These are phyloP conservation scores for Phytopythium vexans DNA, from an alignment of 352 stramenopile genomes.

Conservation along the genomic window DNA sequence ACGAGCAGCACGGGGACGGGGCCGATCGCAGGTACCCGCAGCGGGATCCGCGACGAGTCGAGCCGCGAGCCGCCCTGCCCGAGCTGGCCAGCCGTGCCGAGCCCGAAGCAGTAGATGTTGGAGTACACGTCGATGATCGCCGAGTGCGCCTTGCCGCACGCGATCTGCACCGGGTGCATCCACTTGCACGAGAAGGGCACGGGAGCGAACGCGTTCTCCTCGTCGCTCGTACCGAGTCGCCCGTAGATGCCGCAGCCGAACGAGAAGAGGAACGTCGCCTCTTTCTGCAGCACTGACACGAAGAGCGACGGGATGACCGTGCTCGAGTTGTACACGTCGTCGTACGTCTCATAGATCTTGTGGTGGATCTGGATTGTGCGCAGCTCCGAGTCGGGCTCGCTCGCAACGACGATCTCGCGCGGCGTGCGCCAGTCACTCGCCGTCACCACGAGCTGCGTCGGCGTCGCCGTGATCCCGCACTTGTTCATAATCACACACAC, in stretches of 20 bases:
- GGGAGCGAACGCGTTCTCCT: constrained; percentile 41
- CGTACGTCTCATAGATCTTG: constrained; percentile 56
- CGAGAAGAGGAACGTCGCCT: constrained; percentile 68
- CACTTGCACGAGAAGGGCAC: constrained; percentile 59
- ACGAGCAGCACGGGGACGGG: constrained; percentile 43
- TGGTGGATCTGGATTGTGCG: constrained; percentile 72
- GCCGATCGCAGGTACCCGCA: constrained; percentile 39
- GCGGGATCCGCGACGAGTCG: constrained; percentile 51
- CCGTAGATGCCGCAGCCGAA: constrained; percentile 63
- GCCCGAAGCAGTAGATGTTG: constrained; percentile 72
- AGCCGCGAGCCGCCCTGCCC: constrained; percentile 54
- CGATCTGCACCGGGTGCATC: constrained; percentile 66
- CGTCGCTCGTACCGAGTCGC: constrained; percentile 43
- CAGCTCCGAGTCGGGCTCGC: constrained; percentile 44
- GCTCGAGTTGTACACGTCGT: constrained; percentile 41
- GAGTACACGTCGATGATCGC: constrained; percentile 74
- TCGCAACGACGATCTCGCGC: constrained; percentile 39
- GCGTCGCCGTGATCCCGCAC: constrained; percentile 42
- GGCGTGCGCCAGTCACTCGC: constrained; percentile 48
- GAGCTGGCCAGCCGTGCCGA: constrained; percentile 41
- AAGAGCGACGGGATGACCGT: constrained; percentile 59
- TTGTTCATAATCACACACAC: constrained; percentile 67
- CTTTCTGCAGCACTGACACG: constrained; percentile 65
- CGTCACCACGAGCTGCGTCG: constrained; percentile 48
- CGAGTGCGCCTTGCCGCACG: constrained; percentile 63